phyloP scores from a whole-genome alignment of 305 asterid species.

The Coffea humblotiana region DNA sequence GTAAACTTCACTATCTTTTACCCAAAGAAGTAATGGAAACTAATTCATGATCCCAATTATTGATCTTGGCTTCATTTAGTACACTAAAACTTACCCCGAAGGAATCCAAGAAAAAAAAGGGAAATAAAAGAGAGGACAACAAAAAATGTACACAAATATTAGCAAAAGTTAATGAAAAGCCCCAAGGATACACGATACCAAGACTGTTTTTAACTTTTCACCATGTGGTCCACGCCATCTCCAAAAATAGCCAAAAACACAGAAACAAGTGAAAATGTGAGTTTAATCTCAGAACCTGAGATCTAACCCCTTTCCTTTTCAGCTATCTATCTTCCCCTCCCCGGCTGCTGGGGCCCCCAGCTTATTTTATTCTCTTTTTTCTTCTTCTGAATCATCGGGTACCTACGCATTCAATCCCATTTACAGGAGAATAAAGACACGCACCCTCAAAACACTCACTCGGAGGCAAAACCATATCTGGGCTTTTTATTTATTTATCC shows the following conservation, averaged over 20 bases:
- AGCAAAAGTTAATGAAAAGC: neutral
- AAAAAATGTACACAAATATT: too few species aligned
- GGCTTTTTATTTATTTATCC: neutral
- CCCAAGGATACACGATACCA: too few species aligned
- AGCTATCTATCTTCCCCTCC: neutral
- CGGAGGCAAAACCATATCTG: neutral
- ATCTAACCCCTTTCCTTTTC: slow-evolving; percentile 19
- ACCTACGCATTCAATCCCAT: slow-evolving; percentile 7
- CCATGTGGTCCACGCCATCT: neutral
- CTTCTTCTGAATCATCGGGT: neutral
- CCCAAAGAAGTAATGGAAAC: too few species aligned
- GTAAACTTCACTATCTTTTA: too few species aligned
- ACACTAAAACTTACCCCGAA: too few species aligned
- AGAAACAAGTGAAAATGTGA: neutral
- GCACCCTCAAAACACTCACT: slow-evolving; percentile 2
- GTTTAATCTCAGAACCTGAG: slow-evolving; percentile 23
- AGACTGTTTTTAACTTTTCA: too few species aligned
- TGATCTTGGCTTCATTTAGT: too few species aligned
- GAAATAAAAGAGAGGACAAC: too few species aligned
- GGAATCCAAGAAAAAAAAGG: too few species aligned
- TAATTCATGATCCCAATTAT: too few species aligned
- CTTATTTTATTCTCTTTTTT: neutral
- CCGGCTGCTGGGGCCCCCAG: neutral
- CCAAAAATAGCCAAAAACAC: slow-evolving; percentile 16
- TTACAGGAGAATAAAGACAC: slow-evolving; percentile 15